phyloP scores from a whole-genome alignment of 2,329 filamentous ascomycete genomes.

The Talaromyces sp. region DNA sequence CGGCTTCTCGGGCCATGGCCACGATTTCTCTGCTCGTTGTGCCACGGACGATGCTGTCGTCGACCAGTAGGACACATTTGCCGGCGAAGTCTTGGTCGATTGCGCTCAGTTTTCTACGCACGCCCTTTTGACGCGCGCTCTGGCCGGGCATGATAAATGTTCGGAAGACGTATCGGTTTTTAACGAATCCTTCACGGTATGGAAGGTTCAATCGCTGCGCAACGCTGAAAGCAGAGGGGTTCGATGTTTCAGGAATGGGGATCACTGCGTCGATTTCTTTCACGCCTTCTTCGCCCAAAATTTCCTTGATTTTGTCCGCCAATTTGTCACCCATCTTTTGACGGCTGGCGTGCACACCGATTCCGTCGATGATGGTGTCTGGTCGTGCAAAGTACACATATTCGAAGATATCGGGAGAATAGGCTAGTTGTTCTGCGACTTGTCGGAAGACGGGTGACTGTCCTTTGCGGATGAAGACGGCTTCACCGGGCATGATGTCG shows the following conservation, averaged over 20 bases:
- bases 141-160: slow-evolving; percentile 89
- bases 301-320: slow-evolving; percentile 67
- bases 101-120: slow-evolving; percentile 83
- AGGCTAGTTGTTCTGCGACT: slow-evolving; percentile 65
- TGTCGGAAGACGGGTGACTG: slow-evolving; percentile 71
- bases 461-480: slow-evolving; percentile 81
- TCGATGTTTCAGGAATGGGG: slow-evolving; percentile 79
- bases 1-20: slow-evolving; percentile 79
- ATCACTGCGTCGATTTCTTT: slow-evolving; percentile 75
- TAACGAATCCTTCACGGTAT: slow-evolving; percentile 79
- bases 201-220: slow-evolving; percentile 74
- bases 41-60: slow-evolving; percentile 86
- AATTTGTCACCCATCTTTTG: slow-evolving; percentile 84
- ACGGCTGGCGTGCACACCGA: slow-evolving; percentile 78
- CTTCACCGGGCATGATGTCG: slow-evolving; percentile 79
- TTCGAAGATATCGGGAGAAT: slow-evolving; percentile 84
- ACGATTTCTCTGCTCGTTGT: slow-evolving; percentile 79
- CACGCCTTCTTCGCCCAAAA: slow-evolving; percentile 67
- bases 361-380: slow-evolving; percentile 80
- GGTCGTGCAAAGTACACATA: slow-evolving; percentile 84
- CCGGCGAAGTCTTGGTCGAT: slow-evolving; percentile 82
- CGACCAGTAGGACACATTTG: slow-evolving; percentile 77
- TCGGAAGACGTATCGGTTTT: slow-evolving; percentile 84
- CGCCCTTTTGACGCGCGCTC: slow-evolving; percentile 74
- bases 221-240: slow-evolving; percentile 74